Evolutionary conservation across 768 basidiomycete genomes (phyloP), one percentile per base, ranked within the genome.

Genomic region (Kwoniella shandongensis): DNA sequence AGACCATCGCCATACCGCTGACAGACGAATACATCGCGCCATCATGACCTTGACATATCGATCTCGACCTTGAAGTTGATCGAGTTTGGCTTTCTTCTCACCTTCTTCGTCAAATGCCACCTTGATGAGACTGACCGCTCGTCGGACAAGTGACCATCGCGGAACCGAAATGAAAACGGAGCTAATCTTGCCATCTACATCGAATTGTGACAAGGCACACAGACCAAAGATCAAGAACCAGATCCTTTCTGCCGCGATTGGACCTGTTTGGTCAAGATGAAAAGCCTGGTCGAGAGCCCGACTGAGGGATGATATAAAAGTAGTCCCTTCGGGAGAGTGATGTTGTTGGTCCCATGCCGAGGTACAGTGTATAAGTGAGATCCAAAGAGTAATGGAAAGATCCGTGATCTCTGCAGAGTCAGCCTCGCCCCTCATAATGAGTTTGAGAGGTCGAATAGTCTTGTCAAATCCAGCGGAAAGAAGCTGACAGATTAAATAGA

Each of bases 151-250:
- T 0, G 82, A 79, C 93, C 93, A 97, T 26, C 59, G 53, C 10
- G 75, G 65, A 4, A 44, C n/a, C 1, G 67, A 57, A 6, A 55
- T 15, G 44, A 68, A 66, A 11, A 80, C 81, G 1, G 84, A 77
- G 2, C 80, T 77, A 15, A 87, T 79, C 2, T 77, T 77, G 10
- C 86, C 86, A 29, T 80, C 75, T 0, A 79, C 67, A 1, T 86
- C 86, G 78, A 94, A 88, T 66, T 92, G 91, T 0, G 88, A 88
- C 12, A 93, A 75, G 1, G 86, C 82, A 57, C 84, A 87, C 1
- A 93, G 74, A 23, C 80, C 81, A 67, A 89, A 87, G 5, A 88
- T 80, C 6, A 81, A 78, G 35, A 80, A 81, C 88, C 91, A 93
- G n/a, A 84, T 78, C 13, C 78, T 68, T 74, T 97, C 93, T 23